phyloP scores from a whole-genome alignment of 176 grass and related monocot species.

The Ensete ventricosum region DNA sequence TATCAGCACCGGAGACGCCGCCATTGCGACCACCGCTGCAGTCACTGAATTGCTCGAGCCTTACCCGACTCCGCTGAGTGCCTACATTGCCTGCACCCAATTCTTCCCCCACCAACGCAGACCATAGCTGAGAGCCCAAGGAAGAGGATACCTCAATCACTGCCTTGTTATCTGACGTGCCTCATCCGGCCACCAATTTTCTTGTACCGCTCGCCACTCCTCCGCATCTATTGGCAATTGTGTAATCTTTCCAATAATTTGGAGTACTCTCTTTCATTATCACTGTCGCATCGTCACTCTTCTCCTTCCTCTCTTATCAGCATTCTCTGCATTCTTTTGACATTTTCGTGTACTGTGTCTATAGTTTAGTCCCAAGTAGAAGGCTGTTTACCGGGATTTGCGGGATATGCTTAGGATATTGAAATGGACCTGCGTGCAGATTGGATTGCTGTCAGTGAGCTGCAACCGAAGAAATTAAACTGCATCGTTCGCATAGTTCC shows the following conservation, averaged over 20 bases:
- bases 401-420: background rate
- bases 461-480: too few relatives aligned
- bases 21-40: background rate
- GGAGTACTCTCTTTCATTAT: background rate
- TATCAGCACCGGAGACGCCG: background rate
- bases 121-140: slow-evolving; percentile 5
- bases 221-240: background rate
- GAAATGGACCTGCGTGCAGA: background rate
- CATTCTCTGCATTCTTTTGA: background rate
- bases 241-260: background rate
- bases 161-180: background rate
- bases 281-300: background rate
- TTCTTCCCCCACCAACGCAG: slow-evolving; percentile 48
- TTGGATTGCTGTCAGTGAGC: background rate
- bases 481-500: too few relatives aligned
- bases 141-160: background rate
- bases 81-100: slow-evolving; percentile 49
- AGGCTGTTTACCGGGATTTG: background rate
- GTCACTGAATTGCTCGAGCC: slow-evolving; percentile 24
- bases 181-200: background rate
- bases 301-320: background rate
- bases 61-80: slow-evolving; percentile 38
- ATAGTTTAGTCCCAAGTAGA: background rate
- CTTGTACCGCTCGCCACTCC: background rate
- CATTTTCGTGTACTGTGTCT: background rate